Base-by-base conservation (phyloP, 2,329 filamentous ascomycete species). In the Stachybotrys chartarum region DNA sequence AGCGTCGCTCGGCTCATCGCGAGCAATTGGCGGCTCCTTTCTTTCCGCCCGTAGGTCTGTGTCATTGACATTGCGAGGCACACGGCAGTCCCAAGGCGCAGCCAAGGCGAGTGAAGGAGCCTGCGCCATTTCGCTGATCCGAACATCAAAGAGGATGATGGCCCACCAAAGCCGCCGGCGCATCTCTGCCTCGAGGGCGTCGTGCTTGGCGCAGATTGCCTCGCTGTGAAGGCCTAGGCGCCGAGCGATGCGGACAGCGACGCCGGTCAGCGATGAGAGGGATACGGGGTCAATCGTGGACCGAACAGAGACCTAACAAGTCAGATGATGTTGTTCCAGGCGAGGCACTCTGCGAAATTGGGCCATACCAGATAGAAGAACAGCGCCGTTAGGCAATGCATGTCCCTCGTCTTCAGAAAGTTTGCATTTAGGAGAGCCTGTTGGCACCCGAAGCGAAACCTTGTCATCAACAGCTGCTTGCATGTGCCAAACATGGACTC, bases 301-400 rank as follows among this genome's bases (percentile, higher is more conserved):
- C 3, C 35, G 35, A 14, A 42, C 35, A 14, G 35, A 42, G 35
- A 42, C 35, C 35, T 42, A 6, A 10, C 2, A 42, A 14, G 35
- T 42, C 14, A 42, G 35, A 42, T 14, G 24, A 24, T 24, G 24
- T 24, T 24, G 24, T 4, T 24, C 24, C 24, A 24, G 24, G 24
- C 3, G 24, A 24, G 2, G 4, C 24, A 24, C 24, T 24, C 24
- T 24, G 24, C 24, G 24, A 24, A 2, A 24, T 24, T 24, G 24
- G 24, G 24, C 24, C 75, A 58, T 64, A 83, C 79, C n/a, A 85
- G 65, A 52, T 82, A 85, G 0, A 87, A 67, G 5, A 77, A 76
- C 12, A 82, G 73, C 0, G 80, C 83, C 58, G 83, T 82, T 45
- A 87, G 64, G 3, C 80, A 77, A 31, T 79, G 76, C 1, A 79